phyloP scores from a whole-genome alignment of 2,329 filamentous ascomycete genomes.

The Paradendryphiella salina region DNA sequence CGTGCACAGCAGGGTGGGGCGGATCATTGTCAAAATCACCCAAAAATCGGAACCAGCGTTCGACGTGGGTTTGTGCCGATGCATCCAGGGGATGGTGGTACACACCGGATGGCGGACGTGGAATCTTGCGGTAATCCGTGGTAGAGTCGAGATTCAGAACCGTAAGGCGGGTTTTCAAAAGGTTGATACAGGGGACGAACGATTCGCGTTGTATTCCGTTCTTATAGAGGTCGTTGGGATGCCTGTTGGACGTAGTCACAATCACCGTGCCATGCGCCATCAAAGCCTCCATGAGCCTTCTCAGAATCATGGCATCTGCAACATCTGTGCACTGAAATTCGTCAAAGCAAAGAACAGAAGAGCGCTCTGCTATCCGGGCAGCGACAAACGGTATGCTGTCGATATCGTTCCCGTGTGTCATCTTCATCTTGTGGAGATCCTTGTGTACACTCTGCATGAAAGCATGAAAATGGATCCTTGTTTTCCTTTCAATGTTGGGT shows the following conservation, averaged over 20 bases:
- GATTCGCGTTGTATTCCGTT: slow-evolving; percentile 96
- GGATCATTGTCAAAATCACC: slow-evolving; percentile 77
- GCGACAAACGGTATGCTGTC: slow-evolving; percentile 91
- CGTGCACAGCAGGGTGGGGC: slow-evolving; percentile 76
- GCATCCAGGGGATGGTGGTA: slow-evolving; percentile 87
- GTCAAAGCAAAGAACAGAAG: slow-evolving; percentile 92
- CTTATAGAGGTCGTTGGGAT: slow-evolving; percentile 94
- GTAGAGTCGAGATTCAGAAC: slow-evolving; percentile 94
- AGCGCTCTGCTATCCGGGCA: slow-evolving; percentile 85
- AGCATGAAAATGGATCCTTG: slow-evolving; percentile 96
- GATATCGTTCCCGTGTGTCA: slow-evolving; percentile 83
- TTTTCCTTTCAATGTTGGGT: slow-evolving; percentile 75
- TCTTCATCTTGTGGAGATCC: slow-evolving; percentile 85
- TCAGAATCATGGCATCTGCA: slow-evolving; percentile 95
- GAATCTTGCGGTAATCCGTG: slow-evolving; percentile 97
- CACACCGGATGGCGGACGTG: slow-evolving; percentile 86
- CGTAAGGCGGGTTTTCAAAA: slow-evolving; percentile 79
- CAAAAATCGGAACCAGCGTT: slow-evolving; percentile 95
- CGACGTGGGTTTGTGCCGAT: slow-evolving; percentile 76
- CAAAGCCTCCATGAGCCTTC: slow-evolving; percentile 81
- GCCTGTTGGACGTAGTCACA: slow-evolving; percentile 94
- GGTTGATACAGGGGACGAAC: slow-evolving; percentile 91
- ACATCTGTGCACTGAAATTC: slow-evolving; percentile 99
- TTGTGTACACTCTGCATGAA: slow-evolving; percentile 99
- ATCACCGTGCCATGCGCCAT: slow-evolving; percentile 98